Evolutionary conservation across 2,329 filamentous ascomycete species (phyloP).

Genomic region (Emericellopsis atlantica): DNA sequence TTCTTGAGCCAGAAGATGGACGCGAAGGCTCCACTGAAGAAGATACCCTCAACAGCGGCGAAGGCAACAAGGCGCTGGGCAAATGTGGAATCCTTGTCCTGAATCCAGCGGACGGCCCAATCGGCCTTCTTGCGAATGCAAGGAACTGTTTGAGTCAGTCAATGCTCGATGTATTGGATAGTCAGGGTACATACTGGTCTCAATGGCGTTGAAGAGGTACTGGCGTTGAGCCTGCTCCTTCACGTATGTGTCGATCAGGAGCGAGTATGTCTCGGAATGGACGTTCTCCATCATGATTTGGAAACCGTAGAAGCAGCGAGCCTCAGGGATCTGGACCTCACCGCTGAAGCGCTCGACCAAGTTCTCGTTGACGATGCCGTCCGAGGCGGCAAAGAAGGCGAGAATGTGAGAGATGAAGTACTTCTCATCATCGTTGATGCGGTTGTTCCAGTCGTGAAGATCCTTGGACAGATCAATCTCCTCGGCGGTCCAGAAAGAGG

Average conservation of each 20-base stretch:
- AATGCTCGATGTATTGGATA: conserved; percentile 4
- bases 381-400: conserved; percentile 96
- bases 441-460: conserved; percentile 98
- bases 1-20: conserved; percentile 99
- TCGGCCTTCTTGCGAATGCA: conserved; percentile 98
- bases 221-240: conserved; percentile 90
- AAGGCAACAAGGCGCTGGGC: conserved; percentile 93
- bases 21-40: conserved; percentile 97
- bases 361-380: conserved; percentile 99
- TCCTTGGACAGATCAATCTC: conserved; percentile 99
- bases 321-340: conserved; percentile 95
- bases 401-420: conserved; percentile 98
- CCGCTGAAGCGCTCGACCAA: conserved; percentile 93
- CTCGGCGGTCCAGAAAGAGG: conserved; percentile 99
- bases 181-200: conserved; percentile 57
- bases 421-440: conserved; percentile 88
- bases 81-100: conserved; percentile 86
- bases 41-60: conserved; percentile 96
- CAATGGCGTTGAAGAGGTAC: conserved; percentile 96
- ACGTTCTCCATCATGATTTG: conserved; percentile 99
- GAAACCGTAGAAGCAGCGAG: conserved; percentile 99
- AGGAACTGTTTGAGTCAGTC: conserved; percentile 46
- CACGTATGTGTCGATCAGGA: conserved; percentile 98
- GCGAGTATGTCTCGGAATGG: conserved; percentile 98
- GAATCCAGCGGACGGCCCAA: conserved; percentile 93